phyloP scores from a whole-genome alignment of 768 basidiomycete species.

The Clathrus columnatus region DNA sequence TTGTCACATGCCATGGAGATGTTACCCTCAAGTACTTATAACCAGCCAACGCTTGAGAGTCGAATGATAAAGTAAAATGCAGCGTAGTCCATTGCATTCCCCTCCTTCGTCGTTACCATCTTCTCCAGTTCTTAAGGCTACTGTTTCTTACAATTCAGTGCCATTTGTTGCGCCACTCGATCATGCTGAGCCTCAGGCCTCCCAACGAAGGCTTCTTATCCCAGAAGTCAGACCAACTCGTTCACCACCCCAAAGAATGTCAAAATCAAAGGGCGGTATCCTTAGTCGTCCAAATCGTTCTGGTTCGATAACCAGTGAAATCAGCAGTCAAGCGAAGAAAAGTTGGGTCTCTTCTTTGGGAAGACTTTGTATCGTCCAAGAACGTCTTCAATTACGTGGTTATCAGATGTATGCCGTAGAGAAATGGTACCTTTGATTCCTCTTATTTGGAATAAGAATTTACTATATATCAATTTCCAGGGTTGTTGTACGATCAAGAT shows the following conservation, averaged over 20 bases:
- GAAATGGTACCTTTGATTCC: conserved; percentile 49
- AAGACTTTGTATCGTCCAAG: conserved; percentile 28
- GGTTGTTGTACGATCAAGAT: conserved; percentile 59
- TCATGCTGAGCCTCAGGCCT: neutral
- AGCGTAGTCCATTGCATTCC: neutral
- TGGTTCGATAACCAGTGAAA: conserved; percentile 1
- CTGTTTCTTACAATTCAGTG: neutral
- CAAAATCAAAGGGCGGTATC: neutral
- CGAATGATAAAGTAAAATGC: neutral
- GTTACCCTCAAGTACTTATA: too few relatives aligned
- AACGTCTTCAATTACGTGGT: conserved; percentile 42
- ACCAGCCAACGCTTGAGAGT: too few relatives aligned
- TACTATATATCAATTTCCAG: conserved; percentile 25
- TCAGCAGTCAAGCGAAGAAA: neutral
- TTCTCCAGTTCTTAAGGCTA: neutral
- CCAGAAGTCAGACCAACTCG: conserved; percentile 3
- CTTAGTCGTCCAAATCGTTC: neutral
- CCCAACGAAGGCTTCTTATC: conserved; percentile 1
- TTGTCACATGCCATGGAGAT: too few relatives aligned
- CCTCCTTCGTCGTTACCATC: conserved; percentile 6
- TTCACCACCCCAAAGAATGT: neutral
- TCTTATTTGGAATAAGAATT: neutral
- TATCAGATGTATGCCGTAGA: conserved; percentile 85
- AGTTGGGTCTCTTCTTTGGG: conserved; percentile 6
- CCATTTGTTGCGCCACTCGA: conserved; percentile 2